Percentiles rank a stretch among this genome's conserved stretches.
Conservation (phyloP, 1,284 basidiomycete genomes). For the Papiliotrema flavescens region DNA sequence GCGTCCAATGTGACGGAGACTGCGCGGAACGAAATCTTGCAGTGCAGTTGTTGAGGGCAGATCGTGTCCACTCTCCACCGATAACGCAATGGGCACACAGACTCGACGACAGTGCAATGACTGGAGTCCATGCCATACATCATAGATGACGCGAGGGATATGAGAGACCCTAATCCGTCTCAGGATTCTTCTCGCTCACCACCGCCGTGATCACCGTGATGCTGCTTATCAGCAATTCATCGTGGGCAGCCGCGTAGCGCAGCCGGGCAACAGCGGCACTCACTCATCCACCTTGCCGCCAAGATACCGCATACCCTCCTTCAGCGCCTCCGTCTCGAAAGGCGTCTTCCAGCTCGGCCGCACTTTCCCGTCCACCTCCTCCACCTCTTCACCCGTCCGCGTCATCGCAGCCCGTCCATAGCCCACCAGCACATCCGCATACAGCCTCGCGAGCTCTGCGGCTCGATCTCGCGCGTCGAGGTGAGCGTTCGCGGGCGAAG, state of each 20-base stretch:
- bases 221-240: constrained; percentile 15
- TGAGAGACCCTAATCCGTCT: not conserved
- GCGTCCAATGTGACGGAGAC: no score
- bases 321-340: constrained; percentile 44
- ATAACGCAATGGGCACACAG: no score
- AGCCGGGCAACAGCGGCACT: constrained; percentile 24
- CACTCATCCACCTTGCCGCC: constrained; percentile 53
- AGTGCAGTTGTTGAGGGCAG: no score
- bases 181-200: constrained; percentile 20
- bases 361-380: constrained; percentile 9
- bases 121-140: not conserved
- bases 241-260: no score
- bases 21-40: no score
- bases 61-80: no score
- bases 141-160: not conserved
- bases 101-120: no score
- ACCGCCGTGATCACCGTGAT: constrained; percentile 45
- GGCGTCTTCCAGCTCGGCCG: constrained; percentile 42
- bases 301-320: constrained; percentile 48
- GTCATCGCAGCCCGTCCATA: constrained; percentile 49
- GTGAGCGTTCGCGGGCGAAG: constrained; percentile 34
- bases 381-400: constrained; percentile 40
- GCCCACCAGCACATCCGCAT: constrained; percentile 50
- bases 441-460: constrained; percentile 39
- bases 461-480: constrained; percentile 31